These are phyloP conservation scores for Punctularia strigosozonata DNA, from an alignment of 768 basidiomycete species.

Conservation along the genomic window DNA sequence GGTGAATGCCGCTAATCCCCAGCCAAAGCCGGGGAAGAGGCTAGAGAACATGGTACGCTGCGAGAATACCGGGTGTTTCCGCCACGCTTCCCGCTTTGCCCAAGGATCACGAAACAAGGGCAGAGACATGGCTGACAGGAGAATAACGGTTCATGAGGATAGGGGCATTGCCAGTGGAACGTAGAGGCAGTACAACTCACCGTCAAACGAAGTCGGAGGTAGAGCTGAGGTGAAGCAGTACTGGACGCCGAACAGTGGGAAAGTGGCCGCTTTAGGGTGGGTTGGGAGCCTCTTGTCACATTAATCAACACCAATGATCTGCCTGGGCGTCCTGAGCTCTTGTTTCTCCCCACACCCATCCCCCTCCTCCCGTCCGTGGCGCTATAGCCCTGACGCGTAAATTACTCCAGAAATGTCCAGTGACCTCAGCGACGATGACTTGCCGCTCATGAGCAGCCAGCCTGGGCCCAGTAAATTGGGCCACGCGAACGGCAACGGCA, in stretches of 20 bases:
- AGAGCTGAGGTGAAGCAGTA: not conserved
- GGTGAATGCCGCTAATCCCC: constrained; percentile 85
- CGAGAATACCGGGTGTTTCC: constrained; percentile 81
- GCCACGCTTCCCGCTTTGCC: constrained; percentile 90
- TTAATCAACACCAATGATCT: constrained; percentile 3
- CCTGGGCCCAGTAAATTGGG: constrained; percentile 21
- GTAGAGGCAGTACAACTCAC: too few relatives aligned
- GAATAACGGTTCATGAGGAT: not conserved
- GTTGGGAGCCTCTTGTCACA: not conserved
- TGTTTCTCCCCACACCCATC: constrained; percentile 16
- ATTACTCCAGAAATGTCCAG: constrained; percentile 26
- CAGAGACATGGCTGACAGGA: constrained; percentile 20
- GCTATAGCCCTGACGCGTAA: not conserved
- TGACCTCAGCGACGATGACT: constrained; percentile 44
- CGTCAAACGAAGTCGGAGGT: not conserved
- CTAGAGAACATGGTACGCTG: constrained; percentile 81
- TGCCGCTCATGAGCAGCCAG: constrained; percentile 31
- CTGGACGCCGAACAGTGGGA: not conserved
- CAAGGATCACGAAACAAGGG: constrained; percentile 89
- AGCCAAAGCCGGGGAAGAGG: constrained; percentile 91
- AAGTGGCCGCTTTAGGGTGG: not conserved
- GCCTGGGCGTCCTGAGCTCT: constrained; percentile 1
- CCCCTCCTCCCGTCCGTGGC: constrained; percentile 11
- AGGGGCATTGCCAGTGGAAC: not conserved
- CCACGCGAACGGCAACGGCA: constrained; percentile 31